These are phyloP conservation scores for Sophora flavescens DNA, from an alignment of 306 rosid species.

Conservation along the genomic window DNA sequence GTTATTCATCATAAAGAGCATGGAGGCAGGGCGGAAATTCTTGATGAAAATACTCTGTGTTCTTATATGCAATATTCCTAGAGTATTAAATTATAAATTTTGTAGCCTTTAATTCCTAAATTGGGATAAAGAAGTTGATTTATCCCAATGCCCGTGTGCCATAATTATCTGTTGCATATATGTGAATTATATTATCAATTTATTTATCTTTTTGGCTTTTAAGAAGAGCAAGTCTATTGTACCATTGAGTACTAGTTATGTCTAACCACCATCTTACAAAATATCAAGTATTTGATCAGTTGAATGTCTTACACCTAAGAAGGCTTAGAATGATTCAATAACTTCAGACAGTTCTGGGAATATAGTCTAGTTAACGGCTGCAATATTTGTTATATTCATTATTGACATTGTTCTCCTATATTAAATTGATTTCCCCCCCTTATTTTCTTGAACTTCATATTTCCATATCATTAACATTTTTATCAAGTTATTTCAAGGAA, in stretches of 20 bases:
- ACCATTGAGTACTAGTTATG: not conserved
- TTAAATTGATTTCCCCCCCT: slow-evolving; percentile 21
- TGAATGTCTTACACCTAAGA: slow-evolving; percentile 9
- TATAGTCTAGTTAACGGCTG: slow-evolving; percentile 7
- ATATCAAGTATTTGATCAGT: slow-evolving; percentile 10
- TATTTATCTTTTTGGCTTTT: slow-evolving; percentile 12
- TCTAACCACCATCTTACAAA: not conserved
- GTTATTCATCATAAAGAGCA: not conserved
- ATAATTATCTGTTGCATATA: slow-evolving; percentile 8
- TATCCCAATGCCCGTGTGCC: not conserved
- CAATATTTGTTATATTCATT: not conserved
- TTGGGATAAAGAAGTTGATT: not conserved
- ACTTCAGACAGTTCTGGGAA: not conserved
- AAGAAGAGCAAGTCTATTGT: slow-evolving; percentile 14
- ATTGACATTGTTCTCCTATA: not conserved
- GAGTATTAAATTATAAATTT: not conserved
- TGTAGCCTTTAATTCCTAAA: not conserved
- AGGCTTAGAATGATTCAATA: slow-evolving; percentile 15
- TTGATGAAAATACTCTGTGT: slow-evolving; percentile 16
- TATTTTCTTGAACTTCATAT: slow-evolving; percentile 31
- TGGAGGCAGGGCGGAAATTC: not conserved
- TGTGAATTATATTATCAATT: slow-evolving; percentile 5
- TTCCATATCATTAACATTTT: slow-evolving; percentile 29
- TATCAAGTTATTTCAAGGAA: slow-evolving; percentile 36
- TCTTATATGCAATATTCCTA: not conserved